Conservation (phyloP, 768 basidiomycete species). For the Daedaleopsis nitida region DNA sequence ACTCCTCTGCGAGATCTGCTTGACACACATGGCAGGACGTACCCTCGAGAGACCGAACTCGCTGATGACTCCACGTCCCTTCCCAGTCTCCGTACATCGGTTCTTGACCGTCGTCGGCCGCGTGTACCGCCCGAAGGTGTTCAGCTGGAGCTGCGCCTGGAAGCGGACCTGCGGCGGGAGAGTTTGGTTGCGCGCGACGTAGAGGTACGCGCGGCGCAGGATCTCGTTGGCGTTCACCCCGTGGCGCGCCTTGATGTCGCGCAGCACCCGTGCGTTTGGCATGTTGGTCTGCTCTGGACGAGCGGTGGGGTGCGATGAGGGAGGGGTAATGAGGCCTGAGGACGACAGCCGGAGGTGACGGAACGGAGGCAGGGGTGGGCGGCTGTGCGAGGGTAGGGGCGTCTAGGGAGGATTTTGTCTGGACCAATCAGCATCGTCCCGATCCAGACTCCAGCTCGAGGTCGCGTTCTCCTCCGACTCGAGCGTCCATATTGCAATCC, state of each 20-base stretch:
- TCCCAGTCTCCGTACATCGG: constrained; percentile 82
- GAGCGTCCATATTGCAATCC: constrained; percentile 5
- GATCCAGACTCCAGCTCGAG: constrained; percentile 17
- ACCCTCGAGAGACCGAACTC: constrained; percentile 89
- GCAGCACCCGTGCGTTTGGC: constrained; percentile 57
- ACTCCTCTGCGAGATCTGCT: neutral
- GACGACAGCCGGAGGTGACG: neutral
- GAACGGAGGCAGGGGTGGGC: neutral
- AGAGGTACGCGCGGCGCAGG: constrained; percentile 86
- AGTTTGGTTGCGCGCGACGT: constrained; percentile 89
- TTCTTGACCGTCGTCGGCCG: constrained; percentile 90
- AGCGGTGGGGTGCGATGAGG: constrained; percentile 6
- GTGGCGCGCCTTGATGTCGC: constrained; percentile 77
- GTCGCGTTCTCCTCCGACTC: neutral
- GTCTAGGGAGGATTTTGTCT: constrained; percentile 8
- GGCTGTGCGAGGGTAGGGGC: neutral
- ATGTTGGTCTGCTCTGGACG: constrained; percentile 19
- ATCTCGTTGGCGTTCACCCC: constrained; percentile 78
- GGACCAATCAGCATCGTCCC: constrained; percentile 16
- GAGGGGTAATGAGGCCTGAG: constrained; percentile 1
- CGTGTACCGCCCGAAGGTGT: constrained; percentile 80
- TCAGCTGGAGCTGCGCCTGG: constrained; percentile 92
- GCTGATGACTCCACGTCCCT: constrained; percentile 85
- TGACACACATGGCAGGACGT: constrained; percentile 17
- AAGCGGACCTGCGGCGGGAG: constrained; percentile 88